Conservation (phyloP, 2,329 filamentous ascomycete species). For the Hypoxylon rubiginosum region DNA sequence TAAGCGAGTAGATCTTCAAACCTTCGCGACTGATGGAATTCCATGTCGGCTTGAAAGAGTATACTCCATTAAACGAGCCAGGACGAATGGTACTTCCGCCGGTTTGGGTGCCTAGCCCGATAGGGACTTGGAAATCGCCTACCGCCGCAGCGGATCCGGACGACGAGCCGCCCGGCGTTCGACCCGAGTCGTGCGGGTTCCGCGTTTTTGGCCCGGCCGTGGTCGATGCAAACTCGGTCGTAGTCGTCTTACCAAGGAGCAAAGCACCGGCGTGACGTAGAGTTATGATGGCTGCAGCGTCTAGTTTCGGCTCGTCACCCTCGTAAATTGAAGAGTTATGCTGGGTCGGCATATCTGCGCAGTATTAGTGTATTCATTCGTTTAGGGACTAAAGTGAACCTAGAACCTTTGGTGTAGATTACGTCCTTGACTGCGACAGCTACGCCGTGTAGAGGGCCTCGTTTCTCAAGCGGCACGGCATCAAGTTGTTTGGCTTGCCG, state of each 20-base stretch:
- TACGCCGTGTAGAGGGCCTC: constrained; percentile 67
- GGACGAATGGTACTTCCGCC: constrained; percentile 74
- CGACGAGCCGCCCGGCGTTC: constrained; percentile 77
- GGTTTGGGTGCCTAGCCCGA: constrained; percentile 75
- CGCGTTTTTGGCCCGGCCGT: constrained; percentile 65
- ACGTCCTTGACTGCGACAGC: constrained; percentile 69
- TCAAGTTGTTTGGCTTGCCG: constrained; percentile 63
- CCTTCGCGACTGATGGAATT: constrained; percentile 73
- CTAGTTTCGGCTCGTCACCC: constrained; percentile 59
- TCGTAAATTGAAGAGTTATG: constrained; percentile 68
- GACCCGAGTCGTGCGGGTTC: constrained; percentile 74
- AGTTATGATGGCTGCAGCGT: constrained; percentile 65
- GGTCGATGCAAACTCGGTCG: constrained; percentile 74
- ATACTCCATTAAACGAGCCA: constrained; percentile 74
- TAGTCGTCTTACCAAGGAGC: constrained; percentile 68
- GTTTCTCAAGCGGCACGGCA: constrained; percentile 56
- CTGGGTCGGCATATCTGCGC: constrained; percentile 64
- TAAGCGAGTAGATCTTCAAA: constrained; percentile 69
- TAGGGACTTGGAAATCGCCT: constrained; percentile 72
- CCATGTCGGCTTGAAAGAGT: constrained; percentile 76
- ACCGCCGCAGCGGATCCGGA: constrained; percentile 77
- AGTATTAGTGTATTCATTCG: constrained; percentile 16
- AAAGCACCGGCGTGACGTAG: constrained; percentile 69
- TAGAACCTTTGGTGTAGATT: constrained; percentile 63
- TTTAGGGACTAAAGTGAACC: not conserved